phyloP scores from a whole-genome alignment of 225 moss, liverwort and hornwort genomes.

The Asterella californica region DNA sequence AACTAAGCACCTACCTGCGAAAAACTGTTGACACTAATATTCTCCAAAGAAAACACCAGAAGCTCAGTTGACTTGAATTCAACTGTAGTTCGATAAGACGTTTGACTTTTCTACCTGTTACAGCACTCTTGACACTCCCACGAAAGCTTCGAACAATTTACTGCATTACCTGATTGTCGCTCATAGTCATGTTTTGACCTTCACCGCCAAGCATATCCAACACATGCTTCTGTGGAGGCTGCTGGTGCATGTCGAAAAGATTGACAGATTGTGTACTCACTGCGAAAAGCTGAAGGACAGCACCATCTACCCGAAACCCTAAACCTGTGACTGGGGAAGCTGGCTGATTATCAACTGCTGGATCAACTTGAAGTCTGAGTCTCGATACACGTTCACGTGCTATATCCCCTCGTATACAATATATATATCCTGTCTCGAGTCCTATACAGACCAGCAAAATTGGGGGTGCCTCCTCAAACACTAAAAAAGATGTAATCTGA shows the following conservation, averaged over 20 bases:
- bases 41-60: not conserved
- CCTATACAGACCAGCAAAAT: conserved; percentile 89
- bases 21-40: not conserved
- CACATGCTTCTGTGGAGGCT: conserved; percentile 71
- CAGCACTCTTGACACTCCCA: not conserved
- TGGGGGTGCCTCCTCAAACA: conserved; percentile 96
- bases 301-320: conserved; percentile 87
- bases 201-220: conserved; percentile 80
- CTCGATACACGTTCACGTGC: conserved; percentile 90
- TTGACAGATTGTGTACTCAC: conserved; percentile 72
- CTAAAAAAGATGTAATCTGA: conserved; percentile 92
- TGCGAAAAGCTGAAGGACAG: conserved; percentile 86
- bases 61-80: not conserved
- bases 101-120: not conserved
- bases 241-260: conserved; percentile 82
- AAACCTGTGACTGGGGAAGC: conserved; percentile 88
- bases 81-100: not conserved
- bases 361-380: conserved; percentile 75
- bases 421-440: conserved; percentile 85
- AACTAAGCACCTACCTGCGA: not conserved
- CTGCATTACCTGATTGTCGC: conserved; percentile 71
- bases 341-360: conserved; percentile 57
- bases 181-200: conserved; percentile 90
- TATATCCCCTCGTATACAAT: conserved; percentile 89
- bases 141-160: not conserved